These are phyloP conservation scores for Schwanniomyces polymorphus DNA, from an alignment of 805 yeast species.

Conservation along the genomic window DNA sequence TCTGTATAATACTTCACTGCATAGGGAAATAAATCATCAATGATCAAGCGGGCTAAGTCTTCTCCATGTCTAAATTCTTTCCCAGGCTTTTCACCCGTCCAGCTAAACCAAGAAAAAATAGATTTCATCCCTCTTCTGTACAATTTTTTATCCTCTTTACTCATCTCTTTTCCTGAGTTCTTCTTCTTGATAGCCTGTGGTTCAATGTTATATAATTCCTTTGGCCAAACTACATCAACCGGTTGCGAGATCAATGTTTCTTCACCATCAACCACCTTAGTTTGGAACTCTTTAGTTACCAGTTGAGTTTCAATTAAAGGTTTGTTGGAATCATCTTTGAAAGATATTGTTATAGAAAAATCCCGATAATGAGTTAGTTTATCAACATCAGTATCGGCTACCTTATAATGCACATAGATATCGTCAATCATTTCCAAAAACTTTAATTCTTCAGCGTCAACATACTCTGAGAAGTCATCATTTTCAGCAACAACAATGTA, in stretches of 20 bases:
- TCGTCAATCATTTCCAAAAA: slow-evolving; percentile 67
- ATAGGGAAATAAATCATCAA: slow-evolving; percentile 81
- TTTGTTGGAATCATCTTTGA: slow-evolving; percentile 41
- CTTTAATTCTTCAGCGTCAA: slow-evolving; percentile 74
- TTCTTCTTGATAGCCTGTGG: slow-evolving; percentile 49
- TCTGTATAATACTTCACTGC: slow-evolving; percentile 81
- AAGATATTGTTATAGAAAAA: slow-evolving; percentile 61
- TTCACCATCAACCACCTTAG: slow-evolving; percentile 50
- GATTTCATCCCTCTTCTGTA: slow-evolving; percentile 76
- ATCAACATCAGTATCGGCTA: slow-evolving; percentile 26
- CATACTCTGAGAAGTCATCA: slow-evolving; percentile 80
- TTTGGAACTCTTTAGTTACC: slow-evolving; percentile 59
- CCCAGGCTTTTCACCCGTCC: slow-evolving; percentile 79
- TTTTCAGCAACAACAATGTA: slow-evolving; percentile 79
- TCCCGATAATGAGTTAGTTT: slow-evolving; percentile 45
- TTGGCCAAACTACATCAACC: slow-evolving; percentile 69
- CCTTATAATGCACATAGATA: slow-evolving; percentile 57
- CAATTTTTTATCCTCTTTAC: slow-evolving; percentile 54
- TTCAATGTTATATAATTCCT: slow-evolving; percentile 52
- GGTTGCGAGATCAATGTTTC: slow-evolving; percentile 56
- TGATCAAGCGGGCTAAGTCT: slow-evolving; percentile 67
- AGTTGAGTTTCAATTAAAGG: slow-evolving; percentile 55
- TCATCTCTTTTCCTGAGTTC: slow-evolving; percentile 33
- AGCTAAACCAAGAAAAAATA: slow-evolving; percentile 82
- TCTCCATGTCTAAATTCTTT: slow-evolving; percentile 80